These are phyloP conservation scores for Stipa capillata DNA, from an alignment of 176 grass and related monocot genomes.

Conservation along the genomic window DNA sequence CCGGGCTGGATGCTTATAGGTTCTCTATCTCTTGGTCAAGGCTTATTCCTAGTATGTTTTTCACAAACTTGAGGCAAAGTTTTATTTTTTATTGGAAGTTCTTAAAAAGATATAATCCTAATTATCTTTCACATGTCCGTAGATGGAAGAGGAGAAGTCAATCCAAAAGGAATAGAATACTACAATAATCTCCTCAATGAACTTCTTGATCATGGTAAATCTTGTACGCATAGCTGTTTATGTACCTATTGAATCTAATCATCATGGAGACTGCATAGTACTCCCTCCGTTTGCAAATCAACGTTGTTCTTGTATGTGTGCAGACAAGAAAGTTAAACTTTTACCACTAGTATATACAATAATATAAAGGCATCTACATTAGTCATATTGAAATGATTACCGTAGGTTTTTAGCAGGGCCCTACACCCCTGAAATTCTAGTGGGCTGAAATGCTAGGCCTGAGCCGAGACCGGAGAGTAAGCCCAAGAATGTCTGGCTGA, in stretches of 20 bases:
- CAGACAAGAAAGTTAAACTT: neutral
- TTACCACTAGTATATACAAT: neutral
- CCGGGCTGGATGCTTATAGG: conserved; percentile 38
- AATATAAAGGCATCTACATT: too few species aligned
- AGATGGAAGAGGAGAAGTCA: conserved; percentile 51
- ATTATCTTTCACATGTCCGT: neutral
- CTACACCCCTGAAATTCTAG: neutral
- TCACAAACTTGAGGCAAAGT: neutral
- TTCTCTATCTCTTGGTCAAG: conserved; percentile 61
- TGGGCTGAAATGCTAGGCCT: neutral
- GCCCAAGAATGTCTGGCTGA: neutral
- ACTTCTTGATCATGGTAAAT: conserved; percentile 34
- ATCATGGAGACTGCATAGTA: neutral
- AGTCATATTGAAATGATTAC: neutral
- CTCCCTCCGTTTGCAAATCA: neutral
- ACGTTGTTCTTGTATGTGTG: neutral
- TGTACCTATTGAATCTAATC: neutral
- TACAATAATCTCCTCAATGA: conserved; percentile 49
- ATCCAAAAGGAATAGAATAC: conserved; percentile 43
- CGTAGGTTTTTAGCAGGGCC: neutral
- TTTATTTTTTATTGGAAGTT: neutral
- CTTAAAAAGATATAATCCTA: neutral
- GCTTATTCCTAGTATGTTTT: conserved; percentile 36
- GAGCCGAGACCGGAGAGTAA: neutral
- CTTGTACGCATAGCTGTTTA: neutral